phyloP scores from a whole-genome alignment of 192 early-diverging fungal genomes.

The Phlyctochytrium planicorne region DNA sequence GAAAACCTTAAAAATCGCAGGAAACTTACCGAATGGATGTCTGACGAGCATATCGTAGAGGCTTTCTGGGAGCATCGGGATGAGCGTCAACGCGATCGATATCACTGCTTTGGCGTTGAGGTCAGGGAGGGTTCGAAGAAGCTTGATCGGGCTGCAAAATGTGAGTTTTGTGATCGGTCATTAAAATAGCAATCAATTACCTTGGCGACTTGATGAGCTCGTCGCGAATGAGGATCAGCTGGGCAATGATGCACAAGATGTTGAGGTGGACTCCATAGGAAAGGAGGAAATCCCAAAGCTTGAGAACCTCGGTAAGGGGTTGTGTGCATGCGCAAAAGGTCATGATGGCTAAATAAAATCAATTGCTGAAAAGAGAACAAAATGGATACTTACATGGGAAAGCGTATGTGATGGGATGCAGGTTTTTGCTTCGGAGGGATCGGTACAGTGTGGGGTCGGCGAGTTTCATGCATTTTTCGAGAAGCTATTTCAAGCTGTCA shows the following conservation, averaged over 20 bases:
- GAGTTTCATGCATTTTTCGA: conserved; percentile 75
- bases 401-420: conserved; percentile 80
- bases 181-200: conserved; percentile 29
- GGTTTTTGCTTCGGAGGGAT: conserved; percentile 67
- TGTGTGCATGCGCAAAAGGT: conserved; percentile 88
- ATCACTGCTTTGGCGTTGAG: conserved; percentile 65
- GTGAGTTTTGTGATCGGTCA: neutral
- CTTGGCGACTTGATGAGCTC: conserved; percentile 70
- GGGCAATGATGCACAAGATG: conserved; percentile 84
- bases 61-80: conserved; percentile 62
- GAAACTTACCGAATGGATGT: conserved; percentile 62
- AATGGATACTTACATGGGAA: conserved; percentile 71
- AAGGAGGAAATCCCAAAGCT: conserved; percentile 91
- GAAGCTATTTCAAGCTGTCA: too few species aligned
- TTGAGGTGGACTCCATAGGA: conserved; percentile 92
- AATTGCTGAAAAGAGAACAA: neutral
- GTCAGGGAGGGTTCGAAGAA: conserved; percentile 66
- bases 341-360: conserved; percentile 64
- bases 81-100: conserved; percentile 48
- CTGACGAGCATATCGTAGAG: conserved; percentile 74
- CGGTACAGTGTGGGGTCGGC: conserved; percentile 73
- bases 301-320: conserved; percentile 78
- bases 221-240: conserved; percentile 72
- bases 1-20: neutral
- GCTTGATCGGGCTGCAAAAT: conserved; percentile 62